A percentile compares a stretch with the other conserved stretches of the same genome.
These are phyloP conservation scores for Excoecaria agallocha DNA, from an alignment of 345 rosid species.

Conservation along the genomic window DNA sequence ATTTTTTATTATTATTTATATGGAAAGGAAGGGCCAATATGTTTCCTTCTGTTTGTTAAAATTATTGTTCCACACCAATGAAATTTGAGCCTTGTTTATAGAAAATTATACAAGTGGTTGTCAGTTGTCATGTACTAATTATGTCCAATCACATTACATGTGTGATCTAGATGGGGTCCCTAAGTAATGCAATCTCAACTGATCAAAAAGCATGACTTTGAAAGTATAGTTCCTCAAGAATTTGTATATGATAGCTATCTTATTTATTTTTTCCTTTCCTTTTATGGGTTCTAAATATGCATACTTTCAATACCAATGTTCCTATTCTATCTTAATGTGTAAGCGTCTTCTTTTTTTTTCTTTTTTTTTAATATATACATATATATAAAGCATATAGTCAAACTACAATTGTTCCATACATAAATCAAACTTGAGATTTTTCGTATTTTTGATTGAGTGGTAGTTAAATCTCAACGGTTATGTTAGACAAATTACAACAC, in stretches of 20 bases:
- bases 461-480: too few relatives aligned
- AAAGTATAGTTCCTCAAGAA: not conserved
- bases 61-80: not conserved
- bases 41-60: slow-evolving; percentile 22
- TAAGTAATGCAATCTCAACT: slow-evolving; percentile 36
- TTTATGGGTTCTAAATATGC: not conserved
- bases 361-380: too few relatives aligned
- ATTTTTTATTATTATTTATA: not conserved
- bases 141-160: too few relatives aligned
- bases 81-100: slow-evolving; percentile 26
- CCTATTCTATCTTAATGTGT: too few relatives aligned
- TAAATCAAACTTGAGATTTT: too few relatives aligned
- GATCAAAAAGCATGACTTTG: slow-evolving; percentile 11
- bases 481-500: too few relatives aligned
- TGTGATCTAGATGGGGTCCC: slow-evolving; percentile 20
- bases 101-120: too few relatives aligned
- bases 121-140: too few relatives aligned
- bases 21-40: not conserved
- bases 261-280: not conserved
- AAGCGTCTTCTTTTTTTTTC: too few relatives aligned
- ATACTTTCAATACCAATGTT: not conserved
- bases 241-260: not conserved
- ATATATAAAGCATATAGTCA: too few relatives aligned
- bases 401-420: too few relatives aligned
- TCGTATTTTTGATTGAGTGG: too few relatives aligned